Conservation (phyloP, 2,329 filamentous ascomycete species). For the Phymatotrichopsis omnivora region DNA sequence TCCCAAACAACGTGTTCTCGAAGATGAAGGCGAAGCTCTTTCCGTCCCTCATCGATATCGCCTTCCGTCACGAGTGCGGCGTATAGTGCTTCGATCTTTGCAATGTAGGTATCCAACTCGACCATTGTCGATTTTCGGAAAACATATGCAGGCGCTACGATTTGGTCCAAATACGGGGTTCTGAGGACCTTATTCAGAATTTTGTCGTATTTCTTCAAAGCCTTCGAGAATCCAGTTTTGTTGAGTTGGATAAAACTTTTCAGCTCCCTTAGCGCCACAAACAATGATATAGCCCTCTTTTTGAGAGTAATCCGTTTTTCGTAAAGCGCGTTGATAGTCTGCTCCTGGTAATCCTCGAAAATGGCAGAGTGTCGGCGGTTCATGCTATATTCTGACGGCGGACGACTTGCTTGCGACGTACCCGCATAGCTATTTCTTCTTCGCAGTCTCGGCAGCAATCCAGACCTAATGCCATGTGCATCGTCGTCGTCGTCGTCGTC, state of each 20-base stretch:
- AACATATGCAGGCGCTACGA: constrained; percentile 68
- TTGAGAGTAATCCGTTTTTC: constrained; percentile 75
- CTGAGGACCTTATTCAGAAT: constrained; percentile 76
- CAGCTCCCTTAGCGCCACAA: constrained; percentile 87
- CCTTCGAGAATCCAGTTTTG: constrained; percentile 91
- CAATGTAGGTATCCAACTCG: constrained; percentile 60
- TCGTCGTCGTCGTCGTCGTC: constrained; percentile 34
- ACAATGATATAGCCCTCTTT: constrained; percentile 76
- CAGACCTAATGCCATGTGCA: constrained; percentile 4
- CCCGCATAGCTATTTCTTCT: constrained; percentile 18
- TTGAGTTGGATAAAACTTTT: constrained; percentile 95
- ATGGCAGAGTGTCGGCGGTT: constrained; percentile 35
- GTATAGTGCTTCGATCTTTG: constrained; percentile 67
- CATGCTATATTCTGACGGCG: no score
- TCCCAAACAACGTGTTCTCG: constrained; percentile 98
- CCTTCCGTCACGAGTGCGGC: constrained; percentile 72
- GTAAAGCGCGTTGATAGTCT: constrained; percentile 56
- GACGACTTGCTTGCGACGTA: constrained; percentile 17
- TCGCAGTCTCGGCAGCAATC: constrained; percentile 16
- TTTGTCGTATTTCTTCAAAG: constrained; percentile 98
- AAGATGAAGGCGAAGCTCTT: constrained; percentile 80
- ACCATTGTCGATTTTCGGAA: constrained; percentile 66
- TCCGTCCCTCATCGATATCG: constrained; percentile 63
- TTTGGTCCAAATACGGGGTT: constrained; percentile 59
- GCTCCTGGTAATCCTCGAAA: constrained; percentile 70